Base-by-base conservation (phyloP, 2,329 filamentous ascomycete species). In the Lasiodiplodia sp. region DNA sequence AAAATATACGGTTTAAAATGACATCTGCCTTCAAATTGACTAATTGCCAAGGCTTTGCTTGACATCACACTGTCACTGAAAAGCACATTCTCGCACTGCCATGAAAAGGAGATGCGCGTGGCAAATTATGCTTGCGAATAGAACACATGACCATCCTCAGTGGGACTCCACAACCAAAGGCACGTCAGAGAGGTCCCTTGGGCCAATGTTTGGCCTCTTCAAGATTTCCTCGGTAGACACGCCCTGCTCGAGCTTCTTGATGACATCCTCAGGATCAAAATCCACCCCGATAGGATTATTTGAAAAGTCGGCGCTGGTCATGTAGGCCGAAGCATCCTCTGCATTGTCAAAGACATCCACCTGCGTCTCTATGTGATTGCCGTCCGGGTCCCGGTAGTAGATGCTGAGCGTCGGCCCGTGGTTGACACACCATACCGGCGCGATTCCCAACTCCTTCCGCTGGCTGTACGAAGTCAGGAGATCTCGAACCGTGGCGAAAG, bases 341-440 rank as follows among this genome's bases (percentile, higher is more conserved):
- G 68, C 68, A 0, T 74, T 78, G 5, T 78, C 77, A 64, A 83
- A 49, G 8, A 6, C 38, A 60, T 81, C 82, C 68, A 84, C 80
- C 71, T 85, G 83, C 4, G 78, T 80, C 75, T 86, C 85, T 37
- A 86, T 65, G 71, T 75, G 70, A 72, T 85, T 86, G 14, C 83
- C 82, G 72, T 86, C 83, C 5, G 83, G 84, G 72, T 86, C 84
- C 8, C 70, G 68, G 72, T 86, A 86, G 73, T 86, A 86, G 49
- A 86, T 80, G 71, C 78, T 81, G 0, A 78, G 83, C 2, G 81
- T 85, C 1, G 78, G 76, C 3, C 84, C 84, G 72, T 86, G 84
- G 71, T 86, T 84, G 38, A 84, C 76, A 68, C 73, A 79, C 81
- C 82, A 84, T 4, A 77, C 37, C 0, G 84, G 84, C 37, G 73